Base-by-base conservation (phyloP, 441 rosid genomes). In the Lepidium campestre region DNA sequence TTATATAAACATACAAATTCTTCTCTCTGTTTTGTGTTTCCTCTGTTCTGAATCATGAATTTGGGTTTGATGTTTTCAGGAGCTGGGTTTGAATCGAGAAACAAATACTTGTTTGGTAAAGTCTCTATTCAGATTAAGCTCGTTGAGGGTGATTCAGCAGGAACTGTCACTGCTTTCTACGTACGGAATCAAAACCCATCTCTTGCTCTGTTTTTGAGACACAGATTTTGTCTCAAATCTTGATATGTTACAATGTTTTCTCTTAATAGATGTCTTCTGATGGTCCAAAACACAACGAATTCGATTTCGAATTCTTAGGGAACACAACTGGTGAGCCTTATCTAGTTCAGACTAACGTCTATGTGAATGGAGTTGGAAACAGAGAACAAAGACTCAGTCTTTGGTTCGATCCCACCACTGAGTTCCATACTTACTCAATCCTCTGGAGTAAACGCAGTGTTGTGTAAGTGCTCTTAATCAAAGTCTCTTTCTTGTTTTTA, bases 381-480 rank as follows among this genome's bases (percentile, higher is more conserved):
- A 79, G 97, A 60, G 99, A 94, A 67, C 97, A 94, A 76, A 81
- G 99, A 68, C 52, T 94, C 70, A 77, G 65, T 68, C 96, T 94
- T 27, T 94, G 99, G 99, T 94, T 91, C 74, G 99, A 94, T 61
- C 99, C 99, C 47, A 83, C 97, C 23, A 82, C 78, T 77, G 97
- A 83, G 40, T 94, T 91, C 61, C 99, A 94, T 74, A 68, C 88
- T 22, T 94, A 91, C 82, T 82, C 97, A 29, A 1, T 94, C 67
- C 79, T 84, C n/a, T 94, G 99, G 99, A 91, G 77, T 78, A 86
- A 75, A 56, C 93, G 84, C 56, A 86, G 84, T 77, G 99, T 89
- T 56, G 77, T 89, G 97, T 93, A 82, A 85, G 96, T 41, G 29
- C 19, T 18, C 10, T 52, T 41, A 7, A 61, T 2, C 13, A 15